Evolutionary conservation across 2,329 filamentous ascomycete genomes (phyloP).

Genomic region (Botrytis byssoidea): DNA sequence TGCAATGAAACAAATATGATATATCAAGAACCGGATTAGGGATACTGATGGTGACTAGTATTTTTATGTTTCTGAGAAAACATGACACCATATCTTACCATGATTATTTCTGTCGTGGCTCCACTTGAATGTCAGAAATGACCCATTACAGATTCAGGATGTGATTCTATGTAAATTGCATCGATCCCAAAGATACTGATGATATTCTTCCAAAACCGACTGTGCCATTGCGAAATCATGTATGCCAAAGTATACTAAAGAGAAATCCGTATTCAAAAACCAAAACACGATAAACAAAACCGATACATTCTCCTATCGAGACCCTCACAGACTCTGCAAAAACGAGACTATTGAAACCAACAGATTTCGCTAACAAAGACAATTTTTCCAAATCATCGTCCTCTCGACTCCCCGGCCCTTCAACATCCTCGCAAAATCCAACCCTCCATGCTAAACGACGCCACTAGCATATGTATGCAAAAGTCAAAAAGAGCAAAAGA

Average conservation of each 20-base stretch:
- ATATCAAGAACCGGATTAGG: not conserved
- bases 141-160: no score
- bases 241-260: no score
- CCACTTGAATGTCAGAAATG: no score
- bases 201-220: no score
- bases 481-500: not conserved
- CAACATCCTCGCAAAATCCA: not conserved
- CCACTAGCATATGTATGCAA: rapidly evolving
- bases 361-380: not conserved
- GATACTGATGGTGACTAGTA: not conserved
- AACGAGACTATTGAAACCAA: not conserved
- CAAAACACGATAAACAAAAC: not conserved
- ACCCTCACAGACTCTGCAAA: no score
- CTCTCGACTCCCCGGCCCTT: not conserved
- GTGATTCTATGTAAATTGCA: no score
- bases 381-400: not conserved
- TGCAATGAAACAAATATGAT: not conserved
- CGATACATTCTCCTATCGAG: not conserved
- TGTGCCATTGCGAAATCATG: no score
- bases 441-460: no score
- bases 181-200: no score
- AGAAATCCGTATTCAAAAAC: no score
- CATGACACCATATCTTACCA: no score
- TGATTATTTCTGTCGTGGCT: no score
- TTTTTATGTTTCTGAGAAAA: not conserved